Evolutionary conservation across 1,139 yeast species (phyloP).

Genomic region (Protomyces lactucae-debilis): DNA sequence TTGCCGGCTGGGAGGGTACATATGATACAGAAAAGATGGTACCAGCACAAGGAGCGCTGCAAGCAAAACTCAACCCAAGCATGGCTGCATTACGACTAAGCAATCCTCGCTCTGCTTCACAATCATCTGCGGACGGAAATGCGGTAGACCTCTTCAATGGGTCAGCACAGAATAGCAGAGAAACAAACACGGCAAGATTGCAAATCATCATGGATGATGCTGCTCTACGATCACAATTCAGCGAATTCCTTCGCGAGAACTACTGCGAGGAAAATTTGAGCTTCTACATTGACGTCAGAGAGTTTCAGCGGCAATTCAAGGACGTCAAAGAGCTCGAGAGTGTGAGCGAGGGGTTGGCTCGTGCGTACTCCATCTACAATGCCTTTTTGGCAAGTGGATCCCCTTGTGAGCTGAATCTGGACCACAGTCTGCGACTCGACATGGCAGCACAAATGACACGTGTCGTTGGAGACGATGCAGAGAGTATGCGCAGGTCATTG

Average conservation of each 20-base stretch:
- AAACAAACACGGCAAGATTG: slow-evolving; percentile 38
- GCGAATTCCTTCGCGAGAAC: slow-evolving; percentile 57
- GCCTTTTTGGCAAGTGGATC: slow-evolving; percentile 66
- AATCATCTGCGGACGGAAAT: background rate
- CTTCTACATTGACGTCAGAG: slow-evolving; percentile 57
- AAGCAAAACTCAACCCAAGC: background rate
- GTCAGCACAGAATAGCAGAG: slow-evolving; percentile 1
- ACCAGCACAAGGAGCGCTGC: background rate
- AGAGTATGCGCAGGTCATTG: slow-evolving; percentile 24
- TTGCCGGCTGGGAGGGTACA: slow-evolving; percentile 42
- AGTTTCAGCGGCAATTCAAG: slow-evolving; percentile 33
- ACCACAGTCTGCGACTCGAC: slow-evolving; percentile 51
- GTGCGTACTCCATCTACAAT: slow-evolving; percentile 48
- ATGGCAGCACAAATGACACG: slow-evolving; percentile 47
- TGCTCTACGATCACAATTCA: slow-evolving; percentile 66
- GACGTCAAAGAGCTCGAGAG: slow-evolving; percentile 34
- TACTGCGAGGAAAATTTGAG: slow-evolving; percentile 72
- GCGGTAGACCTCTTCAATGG: background rate
- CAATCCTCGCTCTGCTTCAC: background rate
- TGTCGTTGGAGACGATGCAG: slow-evolving; percentile 22
- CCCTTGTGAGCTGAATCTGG: slow-evolving; percentile 67
- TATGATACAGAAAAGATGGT: background rate
- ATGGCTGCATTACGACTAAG: background rate
- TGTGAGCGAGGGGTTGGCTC: slow-evolving; percentile 28
- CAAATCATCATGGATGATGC: slow-evolving; percentile 63